phyloP scores from a whole-genome alignment of 2,329 filamentous ascomycete genomes.

The Colletotrichum navitas region DNA sequence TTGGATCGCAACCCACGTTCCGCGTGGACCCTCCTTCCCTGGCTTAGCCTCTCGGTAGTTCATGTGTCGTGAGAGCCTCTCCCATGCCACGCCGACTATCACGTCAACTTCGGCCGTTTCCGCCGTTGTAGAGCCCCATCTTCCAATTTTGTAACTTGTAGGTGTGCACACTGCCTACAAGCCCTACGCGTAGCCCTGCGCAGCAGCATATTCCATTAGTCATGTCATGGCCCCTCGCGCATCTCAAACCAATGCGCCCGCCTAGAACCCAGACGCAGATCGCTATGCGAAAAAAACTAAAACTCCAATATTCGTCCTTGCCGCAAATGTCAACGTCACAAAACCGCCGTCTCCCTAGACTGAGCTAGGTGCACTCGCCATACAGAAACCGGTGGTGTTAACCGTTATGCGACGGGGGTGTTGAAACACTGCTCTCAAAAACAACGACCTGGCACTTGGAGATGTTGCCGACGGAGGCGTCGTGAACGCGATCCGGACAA shows the following conservation, averaged over 20 bases:
- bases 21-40: not conserved
- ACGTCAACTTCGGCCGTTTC: slow-evolving; percentile 13
- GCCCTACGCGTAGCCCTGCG: not conserved
- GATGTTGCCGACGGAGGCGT: too few species aligned
- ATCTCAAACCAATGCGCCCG: slow-evolving; percentile 30
- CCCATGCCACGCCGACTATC: not conserved
- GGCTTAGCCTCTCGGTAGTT: slow-evolving; percentile 7
- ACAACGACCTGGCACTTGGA: too few species aligned
- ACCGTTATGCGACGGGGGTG: too few species aligned
- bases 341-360: not conserved
- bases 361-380: not conserved
- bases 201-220: not conserved
- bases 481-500: too few species aligned
- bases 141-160: not conserved
- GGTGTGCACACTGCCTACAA: not conserved
- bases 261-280: slow-evolving; percentile 54
- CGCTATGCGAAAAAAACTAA: slow-evolving; percentile 54
- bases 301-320: slow-evolving; percentile 40
- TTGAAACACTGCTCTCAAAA: too few species aligned
- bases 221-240: slow-evolving; percentile 25
- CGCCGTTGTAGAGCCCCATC: slow-evolving; percentile 28
- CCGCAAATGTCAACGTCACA: not conserved
- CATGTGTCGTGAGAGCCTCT: slow-evolving; percentile 30
- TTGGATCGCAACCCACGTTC: not conserved
- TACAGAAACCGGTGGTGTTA: too few species aligned